These are phyloP conservation scores for Fraxinus pennsylvanica DNA, from an alignment of 257 asterid species.

Conservation along the genomic window DNA sequence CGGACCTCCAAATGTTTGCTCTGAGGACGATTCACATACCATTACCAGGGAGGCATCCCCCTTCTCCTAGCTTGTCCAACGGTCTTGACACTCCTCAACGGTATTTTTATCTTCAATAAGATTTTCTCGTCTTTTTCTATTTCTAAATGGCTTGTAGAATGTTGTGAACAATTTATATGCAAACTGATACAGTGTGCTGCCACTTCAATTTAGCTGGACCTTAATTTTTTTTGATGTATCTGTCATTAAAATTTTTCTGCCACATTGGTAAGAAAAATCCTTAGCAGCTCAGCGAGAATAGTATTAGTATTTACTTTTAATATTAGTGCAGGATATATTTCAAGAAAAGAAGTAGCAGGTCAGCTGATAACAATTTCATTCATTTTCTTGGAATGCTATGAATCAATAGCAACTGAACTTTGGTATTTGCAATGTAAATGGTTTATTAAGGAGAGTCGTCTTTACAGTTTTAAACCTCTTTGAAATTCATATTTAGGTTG, in stretches of 20 bases:
- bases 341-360: constrained; percentile 1
- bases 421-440: constrained; percentile 17
- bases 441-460: background rate
- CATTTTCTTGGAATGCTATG: constrained; percentile 7
- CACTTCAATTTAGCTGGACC: background rate
- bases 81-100: constrained; percentile 46
- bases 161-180: background rate
- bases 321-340: background rate
- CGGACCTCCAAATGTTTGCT: constrained; percentile 95
- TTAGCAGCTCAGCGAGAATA: background rate
- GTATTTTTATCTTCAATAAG: constrained; percentile 34
- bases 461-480: background rate
- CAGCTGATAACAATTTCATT: constrained; percentile 2
- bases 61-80: constrained; percentile 60
- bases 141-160: background rate
- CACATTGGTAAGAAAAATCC: background rate
- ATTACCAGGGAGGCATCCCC: constrained; percentile 84
- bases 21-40: constrained; percentile 81
- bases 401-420: background rate
- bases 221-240: background rate
- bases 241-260: background rate
- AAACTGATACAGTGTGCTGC: background rate
- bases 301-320: background rate
- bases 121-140: background rate
- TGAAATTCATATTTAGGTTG: background rate